Evolutionary conservation across 768 basidiomycete genomes (phyloP), one percentile per base, ranked within the genome.

Genomic region (Hortiboletus campestris): DNA sequence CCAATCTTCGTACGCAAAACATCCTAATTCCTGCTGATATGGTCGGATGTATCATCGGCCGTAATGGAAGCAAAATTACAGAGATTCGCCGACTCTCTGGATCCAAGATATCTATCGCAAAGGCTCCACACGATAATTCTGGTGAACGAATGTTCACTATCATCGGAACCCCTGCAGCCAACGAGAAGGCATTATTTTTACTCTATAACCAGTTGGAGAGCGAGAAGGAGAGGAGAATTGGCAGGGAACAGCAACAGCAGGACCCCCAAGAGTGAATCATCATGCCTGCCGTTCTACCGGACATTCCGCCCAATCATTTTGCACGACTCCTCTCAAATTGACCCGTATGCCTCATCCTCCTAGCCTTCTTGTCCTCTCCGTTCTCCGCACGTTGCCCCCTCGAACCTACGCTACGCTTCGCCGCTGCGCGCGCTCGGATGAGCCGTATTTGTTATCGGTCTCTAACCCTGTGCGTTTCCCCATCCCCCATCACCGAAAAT

Each of bases 71-170:
- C 62, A 98, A 98, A 82, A 99, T 99, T 66, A 98, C 96, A 49
- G 97, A 99, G 74, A 99, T 99, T 70, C 91, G 97, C 65, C 91
- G 96, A 55, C 84, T 98, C 43, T 97, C 94, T 58, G 97, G 97
- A 39, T 96, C 92, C 64, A 94, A 94, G 77, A 99, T 99, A 72
- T 93, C 90, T 53, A 99, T 99, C 67, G 97, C 97, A 63, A 99
- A 99, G 76, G 89, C 91, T 46, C 94, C 97, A n/a, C 97, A 98
- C 68, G 97, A 98, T 66, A 97, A 98, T 67, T 94, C 95, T 40
- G 97, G 96, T 67, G 97, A 99, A 78, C 83, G 97, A 63, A 98
- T 99, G 96, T 99, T 99, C 78, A 94, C 97, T 58, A 98, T 99
- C 71, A 82, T 97, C 45, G 97, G 97, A 52, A 94, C 94, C 13